These are phyloP conservation scores for Acacia acuminata DNA, from an alignment of 306 rosid species.

Conservation along the genomic window DNA sequence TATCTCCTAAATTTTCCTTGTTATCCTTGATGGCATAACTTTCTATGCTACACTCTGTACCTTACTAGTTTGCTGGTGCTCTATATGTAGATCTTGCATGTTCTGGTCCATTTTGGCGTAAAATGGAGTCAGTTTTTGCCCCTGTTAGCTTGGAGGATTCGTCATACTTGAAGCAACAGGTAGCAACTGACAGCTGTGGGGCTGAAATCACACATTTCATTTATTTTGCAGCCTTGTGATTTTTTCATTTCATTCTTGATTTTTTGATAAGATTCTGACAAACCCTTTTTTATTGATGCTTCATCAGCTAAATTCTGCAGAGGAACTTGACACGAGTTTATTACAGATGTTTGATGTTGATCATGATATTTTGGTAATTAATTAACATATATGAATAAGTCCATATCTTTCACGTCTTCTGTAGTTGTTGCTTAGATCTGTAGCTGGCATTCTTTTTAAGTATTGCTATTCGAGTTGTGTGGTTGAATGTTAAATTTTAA, in stretches of 20 bases:
- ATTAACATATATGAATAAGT: constrained; percentile 25
- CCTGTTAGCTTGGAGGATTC: constrained; percentile 64
- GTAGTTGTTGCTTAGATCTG: constrained; percentile 9
- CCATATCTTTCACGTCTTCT: constrained; percentile 23
- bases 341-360: constrained; percentile 61
- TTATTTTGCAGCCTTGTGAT: not conserved
- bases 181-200: constrained; percentile 45
- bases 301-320: constrained; percentile 67
- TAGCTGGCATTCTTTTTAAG: constrained; percentile 20
- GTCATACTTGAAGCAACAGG: constrained; percentile 81
- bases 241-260: constrained; percentile 23
- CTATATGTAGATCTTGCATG: constrained; percentile 64
- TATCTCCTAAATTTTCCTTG: constrained; percentile 4
- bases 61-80: constrained; percentile 35
- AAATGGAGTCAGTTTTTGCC: constrained; percentile 71
- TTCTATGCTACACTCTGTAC: constrained; percentile 17
- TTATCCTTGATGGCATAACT: not conserved
- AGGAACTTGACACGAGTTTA: constrained; percentile 63
- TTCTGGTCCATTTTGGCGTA: constrained; percentile 81
- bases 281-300: constrained; percentile 9
- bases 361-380: constrained; percentile 57
- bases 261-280: constrained; percentile 33
- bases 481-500: constrained; percentile 15
- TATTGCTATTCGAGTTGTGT: constrained; percentile 28
- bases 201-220: constrained; percentile 18